Conservation (phyloP, 192 early-diverging fungal genomes). For the Dissophora globulifera region DNA sequence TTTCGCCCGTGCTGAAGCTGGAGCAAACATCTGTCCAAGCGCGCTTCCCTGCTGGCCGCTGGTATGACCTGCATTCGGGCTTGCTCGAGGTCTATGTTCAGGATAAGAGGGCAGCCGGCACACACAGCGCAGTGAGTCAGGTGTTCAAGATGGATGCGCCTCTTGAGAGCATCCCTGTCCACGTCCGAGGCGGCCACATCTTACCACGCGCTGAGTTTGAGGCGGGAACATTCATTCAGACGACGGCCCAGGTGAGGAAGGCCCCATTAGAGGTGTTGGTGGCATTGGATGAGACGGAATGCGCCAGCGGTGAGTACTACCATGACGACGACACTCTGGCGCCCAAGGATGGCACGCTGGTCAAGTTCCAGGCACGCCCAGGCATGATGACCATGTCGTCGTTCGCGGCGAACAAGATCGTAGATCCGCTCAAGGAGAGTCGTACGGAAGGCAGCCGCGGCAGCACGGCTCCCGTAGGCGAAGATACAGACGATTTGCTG, state of each 20-base stretch:
- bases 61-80: constrained; percentile 69
- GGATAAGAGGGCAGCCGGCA: background rate
- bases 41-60: constrained; percentile 66
- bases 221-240: constrained; percentile 52
- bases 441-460: background rate
- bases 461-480: too few relatives aligned
- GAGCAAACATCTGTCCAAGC: constrained; percentile 58
- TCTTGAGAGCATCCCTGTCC: constrained; percentile 66
- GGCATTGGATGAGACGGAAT: constrained; percentile 60
- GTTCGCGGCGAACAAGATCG: background rate
- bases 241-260: constrained; percentile 33
- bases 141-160: constrained; percentile 58
- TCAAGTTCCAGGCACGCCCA: constrained; percentile 13
- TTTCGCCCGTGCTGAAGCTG: constrained; percentile 65
- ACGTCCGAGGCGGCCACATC: constrained; percentile 69
- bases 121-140: background rate
- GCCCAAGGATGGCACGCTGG: constrained; percentile 19
- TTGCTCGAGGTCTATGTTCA: constrained; percentile 6
- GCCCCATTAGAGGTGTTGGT: constrained; percentile 59
- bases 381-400: constrained; percentile 10
- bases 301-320: constrained; percentile 64
- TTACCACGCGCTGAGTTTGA: constrained; percentile 57
- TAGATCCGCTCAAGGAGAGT: background rate
- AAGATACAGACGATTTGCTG: background rate
- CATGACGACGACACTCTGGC: constrained; percentile 62